Evolutionary conservation across 2,329 filamentous ascomycete species (phyloP).

Genomic region (Pseudocercospora pini-densiflorae): DNA sequence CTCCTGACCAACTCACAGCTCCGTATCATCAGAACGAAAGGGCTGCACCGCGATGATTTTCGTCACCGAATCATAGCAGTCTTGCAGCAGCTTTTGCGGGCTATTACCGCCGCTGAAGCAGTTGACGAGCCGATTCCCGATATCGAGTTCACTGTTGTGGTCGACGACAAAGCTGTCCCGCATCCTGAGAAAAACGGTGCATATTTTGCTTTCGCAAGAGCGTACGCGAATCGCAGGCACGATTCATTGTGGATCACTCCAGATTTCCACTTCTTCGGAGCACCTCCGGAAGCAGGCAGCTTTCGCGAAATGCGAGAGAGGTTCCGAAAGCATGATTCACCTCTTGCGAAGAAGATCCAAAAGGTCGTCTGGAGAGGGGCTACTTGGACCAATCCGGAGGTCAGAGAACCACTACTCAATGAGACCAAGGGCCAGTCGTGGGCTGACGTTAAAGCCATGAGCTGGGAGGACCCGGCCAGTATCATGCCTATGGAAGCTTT

Average conservation of each 20-base stretch:
- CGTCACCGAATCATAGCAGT: slow-evolving; percentile 40
- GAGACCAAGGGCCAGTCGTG: slow-evolving; percentile 40
- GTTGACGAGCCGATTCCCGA: slow-evolving; percentile 27
- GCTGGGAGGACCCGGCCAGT: slow-evolving; percentile 29
- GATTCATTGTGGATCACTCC: slow-evolving; percentile 29
- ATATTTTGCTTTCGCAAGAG: slow-evolving; percentile 25
- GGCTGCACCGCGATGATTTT: slow-evolving; percentile 32
- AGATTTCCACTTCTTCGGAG: slow-evolving; percentile 30
- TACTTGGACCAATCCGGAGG: slow-evolving; percentile 30
- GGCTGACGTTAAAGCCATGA: slow-evolving; percentile 42
- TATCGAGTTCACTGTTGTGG: slow-evolving; percentile 28
- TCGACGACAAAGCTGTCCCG: slow-evolving; percentile 26
- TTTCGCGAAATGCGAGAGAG: slow-evolving; percentile 27
- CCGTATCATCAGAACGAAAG: slow-evolving; percentile 26
- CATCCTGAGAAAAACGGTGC: slow-evolving; percentile 15
- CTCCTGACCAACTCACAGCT: slow-evolving; percentile 29
- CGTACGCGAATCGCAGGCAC: slow-evolving; percentile 26
- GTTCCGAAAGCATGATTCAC: slow-evolving; percentile 28
- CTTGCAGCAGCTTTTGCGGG: slow-evolving; percentile 23
- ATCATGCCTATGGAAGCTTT: slow-evolving; percentile 34
- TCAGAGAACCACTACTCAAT: slow-evolving; percentile 39
- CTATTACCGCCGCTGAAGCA: slow-evolving; percentile 26
- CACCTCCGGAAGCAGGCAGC: slow-evolving; percentile 25
- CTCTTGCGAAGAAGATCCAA: slow-evolving; percentile 33
- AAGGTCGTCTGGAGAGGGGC: slow-evolving; percentile 40